Evolutionary conservation across 805 yeast genomes (phyloP).

Genomic region (Tetrapisispora phaffii): DNA sequence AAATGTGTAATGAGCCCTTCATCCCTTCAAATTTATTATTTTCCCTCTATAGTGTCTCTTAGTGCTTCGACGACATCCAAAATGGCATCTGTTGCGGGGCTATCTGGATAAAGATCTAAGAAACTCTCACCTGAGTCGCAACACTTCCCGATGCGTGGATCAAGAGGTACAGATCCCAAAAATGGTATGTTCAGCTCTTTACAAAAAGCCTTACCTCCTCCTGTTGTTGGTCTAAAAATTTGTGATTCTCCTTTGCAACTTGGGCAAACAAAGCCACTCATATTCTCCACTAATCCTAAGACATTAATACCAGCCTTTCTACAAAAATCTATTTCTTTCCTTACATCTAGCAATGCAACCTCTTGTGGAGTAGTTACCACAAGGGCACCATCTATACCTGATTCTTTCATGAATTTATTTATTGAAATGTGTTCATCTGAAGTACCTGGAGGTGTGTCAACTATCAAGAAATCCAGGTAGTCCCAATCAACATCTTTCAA

Average conservation of each 20-base stretch:
- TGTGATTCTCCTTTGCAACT: slow-evolving; percentile 81
- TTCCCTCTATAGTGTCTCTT: slow-evolving; percentile 43
- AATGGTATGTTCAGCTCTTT: slow-evolving; percentile 68
- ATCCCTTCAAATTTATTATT: too few relatives aligned
- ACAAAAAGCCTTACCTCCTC: slow-evolving; percentile 85
- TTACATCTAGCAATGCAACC: slow-evolving; percentile 85
- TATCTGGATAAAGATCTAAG: slow-evolving; percentile 73
- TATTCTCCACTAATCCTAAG: slow-evolving; percentile 88
- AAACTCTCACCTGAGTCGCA: slow-evolving; percentile 85
- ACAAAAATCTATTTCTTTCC: slow-evolving; percentile 94
- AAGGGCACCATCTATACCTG: slow-evolving; percentile 91
- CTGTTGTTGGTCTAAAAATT: slow-evolving; percentile 91
- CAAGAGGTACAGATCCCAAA: slow-evolving; percentile 88
- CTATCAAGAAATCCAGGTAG: slow-evolving; percentile 68
- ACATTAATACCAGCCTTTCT: slow-evolving; percentile 78
- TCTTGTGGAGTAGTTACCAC: slow-evolving; percentile 97
- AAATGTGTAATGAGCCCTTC: too few relatives aligned
- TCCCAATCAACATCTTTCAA: slow-evolving; percentile 90
- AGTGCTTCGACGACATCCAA: slow-evolving; percentile 69
- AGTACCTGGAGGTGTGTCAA: slow-evolving; percentile 98
- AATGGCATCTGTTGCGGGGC: slow-evolving; percentile 86
- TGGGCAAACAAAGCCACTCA: slow-evolving; percentile 98
- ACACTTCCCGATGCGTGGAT: slow-evolving; percentile 83
- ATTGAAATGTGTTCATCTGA: slow-evolving; percentile 94
- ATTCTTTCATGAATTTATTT: slow-evolving; percentile 75